Base-by-base conservation (phyloP, 768 basidiomycete genomes). In the Exidia glandulosa region DNA sequence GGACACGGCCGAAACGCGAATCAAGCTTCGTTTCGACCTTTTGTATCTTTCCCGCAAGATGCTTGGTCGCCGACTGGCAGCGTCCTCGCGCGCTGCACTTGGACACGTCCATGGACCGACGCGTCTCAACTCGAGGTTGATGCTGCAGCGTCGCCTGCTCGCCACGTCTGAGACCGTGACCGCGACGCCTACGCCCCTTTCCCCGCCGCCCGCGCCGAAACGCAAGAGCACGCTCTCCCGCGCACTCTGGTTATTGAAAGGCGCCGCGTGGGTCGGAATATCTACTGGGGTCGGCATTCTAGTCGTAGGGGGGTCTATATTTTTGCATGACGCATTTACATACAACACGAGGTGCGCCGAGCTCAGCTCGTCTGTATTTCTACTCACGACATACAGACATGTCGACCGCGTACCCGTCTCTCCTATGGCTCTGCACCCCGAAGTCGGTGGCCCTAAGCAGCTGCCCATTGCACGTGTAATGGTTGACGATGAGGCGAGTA, bases 321-420 rank as follows among this genome's bases (percentile, higher is more conserved):
- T 98, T 66, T 72, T 87, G 30, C 95, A 96, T 70, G 96, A 99
- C 69, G 90, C 88, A 6, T 88, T 90, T 71, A 99, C 96, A 0
- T 99, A 98, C 72, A 79, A 78, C 29, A 54, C 25, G 9, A 23
- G 50, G 50, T 31, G 30, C 50, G 50, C 19, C 6, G 25, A 25
- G 50, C 30, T 25, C 50, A 29, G 50, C 12, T 6, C 23, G 13
- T 23, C 7, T 7, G 10, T n/a, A 5, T 7, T 9, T 27, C 25
- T 29, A 19, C 50, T 54, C 12, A 54, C 50, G 27, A 12, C 9
- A 19, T n/a, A 87, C 63, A 79, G 81, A 70, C 87, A 95, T 70
- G 70, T 93, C 32, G 87, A 92, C 62, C 83, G 90, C 60, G 94
- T 97, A 2, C 94, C 93, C 0, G 80, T 93, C 19, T 85, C 85